These are phyloP conservation scores for apple (Malus domestica) DNA, from an alignment of 306 rosid genomes.

Conservation along the genomic window ASM211411v1 NC_041791.1:4298001-4298500, in stretches of 20 bases:
- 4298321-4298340: not conserved
- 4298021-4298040: not conserved
- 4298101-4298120: not conserved
- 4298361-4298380: not conserved
- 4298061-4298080: too few species aligned
- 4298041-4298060: not conserved
- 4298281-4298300: not conserved
- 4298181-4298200: not conserved
- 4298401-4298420: slow-evolving; percentile 15
- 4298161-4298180: not conserved
- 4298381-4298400: slow-evolving; percentile 11
- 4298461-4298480: not conserved
- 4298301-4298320: not conserved
- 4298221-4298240: not conserved
- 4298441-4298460: not conserved
- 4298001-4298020: not conserved
- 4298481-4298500: not conserved
- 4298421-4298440: not conserved
- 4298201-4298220: not conserved
- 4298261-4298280: not conserved
- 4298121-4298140: not conserved
- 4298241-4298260: not conserved
- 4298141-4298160: not conserved
- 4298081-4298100: too few species aligned
- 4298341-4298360: slow-evolving; percentile 19